A percentile compares a stretch with the other conserved stretches of the same genome.
These are phyloP conservation scores for Cyathus striatus DNA, from an alignment of 768 basidiomycete species.

Conservation along the genomic window DNA sequence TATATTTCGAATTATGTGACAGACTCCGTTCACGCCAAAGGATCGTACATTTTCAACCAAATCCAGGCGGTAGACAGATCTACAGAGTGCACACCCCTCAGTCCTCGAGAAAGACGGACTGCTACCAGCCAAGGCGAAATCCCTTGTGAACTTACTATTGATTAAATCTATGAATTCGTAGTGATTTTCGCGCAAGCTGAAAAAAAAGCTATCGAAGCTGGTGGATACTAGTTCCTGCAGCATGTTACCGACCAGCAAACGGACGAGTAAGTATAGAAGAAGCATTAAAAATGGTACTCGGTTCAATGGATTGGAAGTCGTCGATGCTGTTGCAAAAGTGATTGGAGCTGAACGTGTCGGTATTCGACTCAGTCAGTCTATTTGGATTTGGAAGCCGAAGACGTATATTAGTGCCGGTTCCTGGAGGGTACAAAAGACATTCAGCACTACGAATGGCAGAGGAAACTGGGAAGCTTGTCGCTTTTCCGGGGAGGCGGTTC, in stretches of 20 bases:
- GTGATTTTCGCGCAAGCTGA: slow-evolving; percentile 35
- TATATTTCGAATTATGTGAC: slow-evolving; percentile 22
- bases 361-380: slow-evolving; percentile 27
- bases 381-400: slow-evolving; percentile 20
- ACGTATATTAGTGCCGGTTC: slow-evolving; percentile 23
- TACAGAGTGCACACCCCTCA: slow-evolving; percentile 11
- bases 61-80: slow-evolving; percentile 45
- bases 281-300: slow-evolving; percentile 43
- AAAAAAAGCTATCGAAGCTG: slow-evolving; percentile 26
- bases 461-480: slow-evolving; percentile 17
- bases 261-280: slow-evolving; percentile 60
- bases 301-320: slow-evolving; percentile 41
- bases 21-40: slow-evolving; percentile 37
- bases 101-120: slow-evolving; percentile 12
- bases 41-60: slow-evolving; percentile 37
- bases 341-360: slow-evolving; percentile 40
- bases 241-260: slow-evolving; percentile 36
- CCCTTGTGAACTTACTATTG: slow-evolving; percentile 29
- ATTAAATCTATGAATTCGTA: slow-evolving; percentile 36
- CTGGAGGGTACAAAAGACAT: slow-evolving; percentile 25
- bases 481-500: slow-evolving; percentile 23
- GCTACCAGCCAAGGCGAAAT: slow-evolving; percentile 2
- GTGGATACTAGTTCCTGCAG: slow-evolving; percentile 8
- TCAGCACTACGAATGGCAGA: slow-evolving; percentile 20
- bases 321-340: slow-evolving; percentile 34